Conservation (phyloP, 73 alveolate genomes). For the Paramecium sexaurelia region DNA sequence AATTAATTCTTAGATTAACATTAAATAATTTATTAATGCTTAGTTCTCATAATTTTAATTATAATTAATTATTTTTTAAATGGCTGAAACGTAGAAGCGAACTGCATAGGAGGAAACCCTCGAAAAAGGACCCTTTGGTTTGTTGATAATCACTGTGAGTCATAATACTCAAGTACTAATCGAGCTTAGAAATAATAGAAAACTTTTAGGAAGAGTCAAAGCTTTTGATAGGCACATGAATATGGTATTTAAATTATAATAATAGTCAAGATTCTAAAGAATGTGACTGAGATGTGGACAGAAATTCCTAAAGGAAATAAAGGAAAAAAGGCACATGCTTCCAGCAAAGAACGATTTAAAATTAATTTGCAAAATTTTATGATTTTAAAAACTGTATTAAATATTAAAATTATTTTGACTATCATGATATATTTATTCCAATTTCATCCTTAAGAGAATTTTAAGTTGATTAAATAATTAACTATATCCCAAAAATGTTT, state of each 20-base stretch:
- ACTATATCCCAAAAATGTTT: slow-evolving; percentile 96
- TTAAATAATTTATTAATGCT: too few relatives aligned
- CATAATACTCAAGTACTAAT: slow-evolving; percentile 94
- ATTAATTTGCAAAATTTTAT: too few relatives aligned
- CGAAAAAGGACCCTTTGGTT: slow-evolving; percentile 93
- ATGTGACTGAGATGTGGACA: slow-evolving; percentile 98
- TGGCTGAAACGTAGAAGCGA: slow-evolving; percentile 67
- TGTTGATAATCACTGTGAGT: slow-evolving; percentile 94
- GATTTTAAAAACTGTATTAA: too few relatives aligned
- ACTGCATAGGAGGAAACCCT: slow-evolving; percentile 81
- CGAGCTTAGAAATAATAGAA: slow-evolving; percentile 97
- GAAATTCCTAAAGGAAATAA: slow-evolving; percentile 94
- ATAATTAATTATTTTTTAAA: neutral
- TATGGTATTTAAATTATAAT: slow-evolving; percentile 83
- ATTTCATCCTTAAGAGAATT: too few relatives aligned
- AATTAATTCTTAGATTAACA: slow-evolving; percentile 16
- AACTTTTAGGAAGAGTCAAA: slow-evolving; percentile 95
- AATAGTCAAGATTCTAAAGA: slow-evolving; percentile 52
- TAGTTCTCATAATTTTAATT: too few relatives aligned
- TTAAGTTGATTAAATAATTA: too few relatives aligned
- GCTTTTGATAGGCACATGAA: slow-evolving; percentile 99
- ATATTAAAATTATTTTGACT: too few relatives aligned
- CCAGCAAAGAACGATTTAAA: slow-evolving; percentile 96
- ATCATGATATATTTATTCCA: too few relatives aligned
- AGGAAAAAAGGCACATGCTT: slow-evolving; percentile 93